Evolutionary conservation across 2,329 filamentous ascomycete genomes (phyloP), one percentile per base, ranked within the genome.

Genomic region (Sarocladium kiliense): DNA sequence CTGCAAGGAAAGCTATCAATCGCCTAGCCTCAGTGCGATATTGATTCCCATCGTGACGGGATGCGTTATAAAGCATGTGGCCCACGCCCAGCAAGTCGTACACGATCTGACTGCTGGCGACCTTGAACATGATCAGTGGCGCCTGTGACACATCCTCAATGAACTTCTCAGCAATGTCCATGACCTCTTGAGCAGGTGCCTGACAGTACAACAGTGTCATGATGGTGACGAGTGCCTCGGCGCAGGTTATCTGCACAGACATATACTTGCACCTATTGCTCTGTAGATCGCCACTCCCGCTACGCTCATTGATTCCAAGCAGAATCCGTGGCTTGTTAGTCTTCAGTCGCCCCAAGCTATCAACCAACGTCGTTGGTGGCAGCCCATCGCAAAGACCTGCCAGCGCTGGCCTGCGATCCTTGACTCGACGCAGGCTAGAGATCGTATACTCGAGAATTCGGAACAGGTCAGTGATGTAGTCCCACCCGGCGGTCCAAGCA

Each of bases 41-140:
- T 26, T 34, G 49, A 18, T 34, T 34, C 26, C 32, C 32, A 21
- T 53, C 49, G 27, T 32, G 32, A 12, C 49, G 49, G 16, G 49
- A 53, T 9, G 49, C 49, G 12, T 53, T 53, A 14, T 21, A 32
- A 2, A 53, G 49, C 49, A 53, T 53, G 27, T 53, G 50, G 16
- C 50, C 50, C 7, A 54, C 50, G 34, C 50, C 50, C 18, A 54
- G 50, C 30, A 54, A 16, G 16, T 54, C 30, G 25, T 54, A 37
- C n/a, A 54, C 50, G 36, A 54, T 54, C 34, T 54, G 50, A 32
- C 32, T 54, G 34, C 50, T 54, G n/a, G 50, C 50, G n/a, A 54
- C 50, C 34, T 54, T 54, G 50, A 54, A 54, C 34, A 54, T 54
- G 34, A 54, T 54, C 30, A 54, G 50, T n/a, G 50, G 50, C 34